Base-by-base conservation (phyloP, 495 filamentous ascomycete genomes). In the Collariella sp. region DNA sequence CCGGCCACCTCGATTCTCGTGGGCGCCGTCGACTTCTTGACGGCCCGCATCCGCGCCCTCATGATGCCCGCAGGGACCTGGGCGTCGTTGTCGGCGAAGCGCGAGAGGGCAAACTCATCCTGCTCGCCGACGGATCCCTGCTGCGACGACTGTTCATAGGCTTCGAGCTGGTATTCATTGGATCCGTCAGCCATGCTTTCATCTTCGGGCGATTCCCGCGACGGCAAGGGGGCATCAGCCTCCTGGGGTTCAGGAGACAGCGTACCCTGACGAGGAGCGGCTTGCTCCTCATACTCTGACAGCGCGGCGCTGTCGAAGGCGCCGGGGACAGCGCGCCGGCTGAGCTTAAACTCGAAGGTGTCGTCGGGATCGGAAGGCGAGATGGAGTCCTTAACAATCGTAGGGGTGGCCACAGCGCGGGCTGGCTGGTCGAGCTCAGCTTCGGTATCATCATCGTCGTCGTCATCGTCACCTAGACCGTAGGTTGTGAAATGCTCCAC, bases 401-500 rank as follows among this genome's bases (percentile, higher is more conserved):
- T 46, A 43, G 44, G 63, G 61, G 34, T 58, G 51, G 23, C 47
- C 26, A 52, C 16, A 5, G 34, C 34, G 20, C 29, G 50, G 26
- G 45, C n/a, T 1, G 42, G n/a, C 24, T 39, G 19, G 41, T 23
- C 26, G 20, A 38, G 34, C 55, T 71, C 81, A 61, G 71, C 72
- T 45, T 79, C 80, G 15, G 83, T 79, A 34, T 89, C 86, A 42
- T 89, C 86, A 42, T 89, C 86, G 61, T 72, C 74, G 45, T 79
- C 79, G 22, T 89, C 87, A 40, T 91, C 87, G 58, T 93, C 88
- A 57, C 89, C 85, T 46, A 96, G 75, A n/a, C 84, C 89, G 67
- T 98, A 98, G 9, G 89, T 95, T 15, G 89, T 96, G 69, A 90
- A 98, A 69, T 98, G 93, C 55, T 89, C 82, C 36, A 98, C 93